Evolutionary conservation across 371 early-diverging fungal species (phyloP).

Genomic region (Mortierella sp.): DNA sequence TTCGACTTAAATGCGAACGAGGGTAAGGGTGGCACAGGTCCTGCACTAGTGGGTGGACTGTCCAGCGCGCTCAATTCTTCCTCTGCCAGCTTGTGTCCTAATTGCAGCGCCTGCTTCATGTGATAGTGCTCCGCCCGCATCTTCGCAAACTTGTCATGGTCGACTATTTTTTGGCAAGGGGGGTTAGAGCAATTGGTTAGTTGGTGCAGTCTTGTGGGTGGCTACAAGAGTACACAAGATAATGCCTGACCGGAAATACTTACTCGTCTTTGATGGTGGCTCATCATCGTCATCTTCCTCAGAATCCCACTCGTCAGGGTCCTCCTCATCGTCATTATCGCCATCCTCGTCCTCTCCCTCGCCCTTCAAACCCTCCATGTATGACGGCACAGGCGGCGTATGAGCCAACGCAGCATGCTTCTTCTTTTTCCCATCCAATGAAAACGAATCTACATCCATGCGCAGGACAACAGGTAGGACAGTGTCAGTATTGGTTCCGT

Average conservation of each 20-base stretch:
- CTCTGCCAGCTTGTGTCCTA: slow-evolving; percentile 61
- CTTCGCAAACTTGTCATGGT: slow-evolving; percentile 77
- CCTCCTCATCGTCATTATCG: slow-evolving; percentile 58
- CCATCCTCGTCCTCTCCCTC: slow-evolving; percentile 52
- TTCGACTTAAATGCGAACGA: slow-evolving; percentile 33
- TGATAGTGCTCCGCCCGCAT: slow-evolving; percentile 87
- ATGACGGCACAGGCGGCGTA: slow-evolving; percentile 22
- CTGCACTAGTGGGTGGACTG: slow-evolving; percentile 21
- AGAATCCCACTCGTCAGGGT: slow-evolving; percentile 31
- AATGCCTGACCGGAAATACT: neutral
- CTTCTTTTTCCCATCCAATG: slow-evolving; percentile 30
- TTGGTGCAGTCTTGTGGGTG: neutral
- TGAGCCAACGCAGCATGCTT: slow-evolving; percentile 32
- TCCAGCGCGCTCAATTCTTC: slow-evolving; percentile 45
- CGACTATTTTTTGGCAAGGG: slow-evolving; percentile 17
- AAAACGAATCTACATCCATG: slow-evolving; percentile 25
- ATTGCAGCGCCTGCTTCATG: slow-evolving; percentile 77
- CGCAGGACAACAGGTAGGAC: neutral
- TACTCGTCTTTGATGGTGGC: slow-evolving; percentile 33
- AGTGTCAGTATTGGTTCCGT: neutral
- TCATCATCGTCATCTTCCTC: slow-evolving; percentile 32
- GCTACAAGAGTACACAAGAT: neutral
- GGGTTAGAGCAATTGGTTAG: neutral
- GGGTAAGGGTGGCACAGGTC: slow-evolving; percentile 39
- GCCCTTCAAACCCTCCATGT: slow-evolving; percentile 18